phyloP scores from a whole-genome alignment of 495 filamentous ascomycete genomes.

The Trichocladium uniseriatum region DNA sequence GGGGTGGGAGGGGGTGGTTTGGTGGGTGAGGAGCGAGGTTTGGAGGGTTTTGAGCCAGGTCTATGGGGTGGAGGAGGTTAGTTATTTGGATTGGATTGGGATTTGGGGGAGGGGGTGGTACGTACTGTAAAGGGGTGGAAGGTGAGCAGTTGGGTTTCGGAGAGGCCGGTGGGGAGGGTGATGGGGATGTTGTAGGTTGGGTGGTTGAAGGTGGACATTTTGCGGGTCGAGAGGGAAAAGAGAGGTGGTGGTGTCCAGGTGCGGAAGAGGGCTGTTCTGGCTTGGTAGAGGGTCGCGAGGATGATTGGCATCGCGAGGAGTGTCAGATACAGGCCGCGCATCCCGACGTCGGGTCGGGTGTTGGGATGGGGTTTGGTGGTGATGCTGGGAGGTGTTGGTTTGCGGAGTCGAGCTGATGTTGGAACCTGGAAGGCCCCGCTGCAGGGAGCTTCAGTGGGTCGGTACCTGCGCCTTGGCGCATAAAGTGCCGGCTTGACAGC shows the following conservation, averaged over 20 bases:
- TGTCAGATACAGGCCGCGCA: not conserved
- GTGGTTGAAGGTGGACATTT: constrained; percentile 36
- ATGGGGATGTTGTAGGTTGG: constrained; percentile 39
- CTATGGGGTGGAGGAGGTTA: constrained; percentile 16
- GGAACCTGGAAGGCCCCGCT: no score
- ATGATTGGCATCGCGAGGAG: constrained; percentile 3
- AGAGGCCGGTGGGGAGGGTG: constrained; percentile 49
- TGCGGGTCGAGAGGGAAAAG: not conserved
- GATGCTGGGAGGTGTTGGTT: constrained; percentile 20
- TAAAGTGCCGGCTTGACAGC: no score
- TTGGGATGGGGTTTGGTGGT: not conserved
- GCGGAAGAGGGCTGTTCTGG: not conserved
- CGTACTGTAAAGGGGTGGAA: constrained; percentile 59
- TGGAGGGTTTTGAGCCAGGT: constrained; percentile 62
- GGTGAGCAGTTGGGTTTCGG: constrained; percentile 51
- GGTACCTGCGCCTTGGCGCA: not conserved
- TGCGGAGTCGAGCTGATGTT: constrained; percentile 19
- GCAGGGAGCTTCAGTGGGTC: no score
- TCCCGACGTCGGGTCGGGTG: not conserved
- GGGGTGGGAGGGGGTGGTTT: constrained; percentile 46
- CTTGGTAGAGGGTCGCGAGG: constrained; percentile 5
- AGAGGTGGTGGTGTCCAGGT: not conserved
- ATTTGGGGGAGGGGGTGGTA: not conserved
- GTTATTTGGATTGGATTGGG: not conserved
- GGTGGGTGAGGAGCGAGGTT: constrained; percentile 54